Evolutionary conservation across 2,329 filamentous ascomycete genomes (phyloP).

Genomic region (Hirsutella thompsonii): DNA sequence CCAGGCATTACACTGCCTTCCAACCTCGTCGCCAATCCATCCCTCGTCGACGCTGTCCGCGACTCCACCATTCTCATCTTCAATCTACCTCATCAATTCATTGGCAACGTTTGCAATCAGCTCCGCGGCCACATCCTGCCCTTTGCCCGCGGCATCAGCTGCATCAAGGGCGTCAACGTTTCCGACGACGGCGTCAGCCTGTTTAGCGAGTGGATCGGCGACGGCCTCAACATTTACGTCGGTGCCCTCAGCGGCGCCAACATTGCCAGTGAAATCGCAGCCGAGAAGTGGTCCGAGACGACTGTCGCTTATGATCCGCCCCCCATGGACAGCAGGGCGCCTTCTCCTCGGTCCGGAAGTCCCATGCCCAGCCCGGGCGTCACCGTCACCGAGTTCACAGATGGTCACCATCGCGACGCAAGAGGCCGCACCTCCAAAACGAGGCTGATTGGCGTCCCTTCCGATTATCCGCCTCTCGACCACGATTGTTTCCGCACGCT

Average conservation of each 20-base stretch:
- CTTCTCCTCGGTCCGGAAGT: slow-evolving; percentile 36
- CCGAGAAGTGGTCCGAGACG: slow-evolving; percentile 94
- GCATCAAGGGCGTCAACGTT: slow-evolving; percentile 96
- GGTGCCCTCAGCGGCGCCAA: slow-evolving; percentile 93
- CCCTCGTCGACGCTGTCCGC: slow-evolving; percentile 65
- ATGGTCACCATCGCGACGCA: slow-evolving; percentile 55
- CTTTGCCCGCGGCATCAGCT: slow-evolving; percentile 86
- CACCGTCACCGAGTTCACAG: slow-evolving; percentile 39
- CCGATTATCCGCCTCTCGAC: slow-evolving; percentile 75
- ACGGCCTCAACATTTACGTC: slow-evolving; percentile 87
- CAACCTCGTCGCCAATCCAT: slow-evolving; percentile 78
- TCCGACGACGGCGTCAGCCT: slow-evolving; percentile 73
- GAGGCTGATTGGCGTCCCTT: slow-evolving; percentile 61
- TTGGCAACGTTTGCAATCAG: slow-evolving; percentile 71
- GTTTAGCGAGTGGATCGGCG: slow-evolving; percentile 90
- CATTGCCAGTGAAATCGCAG: slow-evolving; percentile 87
- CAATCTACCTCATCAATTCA: slow-evolving; percentile 95
- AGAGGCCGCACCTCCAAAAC: slow-evolving; percentile 54
- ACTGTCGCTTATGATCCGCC: slow-evolving; percentile 95
- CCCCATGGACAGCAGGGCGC: slow-evolving; percentile 67
- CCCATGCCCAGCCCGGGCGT: slow-evolving; percentile 29
- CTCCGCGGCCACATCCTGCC: slow-evolving; percentile 82
- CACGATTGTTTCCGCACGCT: slow-evolving; percentile 72
- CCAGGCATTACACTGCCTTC: slow-evolving; percentile 71
- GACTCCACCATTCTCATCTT: slow-evolving; percentile 85